phyloP scores from a whole-genome alignment of 768 basidiomycete species.

The Boletus fagicola region DNA sequence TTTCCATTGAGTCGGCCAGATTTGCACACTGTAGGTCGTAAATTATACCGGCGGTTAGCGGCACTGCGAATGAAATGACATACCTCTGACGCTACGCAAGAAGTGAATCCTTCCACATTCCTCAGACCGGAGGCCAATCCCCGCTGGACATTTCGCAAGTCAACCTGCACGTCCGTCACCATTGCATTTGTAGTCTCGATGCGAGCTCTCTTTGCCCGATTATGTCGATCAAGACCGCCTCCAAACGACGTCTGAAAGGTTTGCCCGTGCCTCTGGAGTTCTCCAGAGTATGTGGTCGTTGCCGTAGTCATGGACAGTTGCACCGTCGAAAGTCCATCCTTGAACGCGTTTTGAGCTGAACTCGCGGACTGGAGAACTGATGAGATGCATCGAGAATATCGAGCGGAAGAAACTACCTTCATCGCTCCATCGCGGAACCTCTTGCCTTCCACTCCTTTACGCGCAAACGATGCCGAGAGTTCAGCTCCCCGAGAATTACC shows the following conservation, averaged over 20 bases:
- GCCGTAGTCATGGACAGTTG: constrained; percentile 46
- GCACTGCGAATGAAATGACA: constrained; percentile 9
- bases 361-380: constrained; percentile 38
- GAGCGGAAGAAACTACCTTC: constrained; percentile 47
- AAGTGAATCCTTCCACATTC: constrained; percentile 43
- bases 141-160: constrained; percentile 51
- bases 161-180: constrained; percentile 47
- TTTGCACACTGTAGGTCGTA: constrained; percentile 38
- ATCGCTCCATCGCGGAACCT: constrained; percentile 55
- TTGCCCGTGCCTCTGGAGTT: constrained; percentile 50
- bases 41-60: not conserved
- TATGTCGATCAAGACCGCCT: constrained; percentile 60
- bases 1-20: constrained; percentile 40
- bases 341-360: constrained; percentile 40
- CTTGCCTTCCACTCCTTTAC: constrained; percentile 49
- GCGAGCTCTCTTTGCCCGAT: constrained; percentile 64
- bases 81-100: constrained; percentile 53
- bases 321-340: constrained; percentile 43
- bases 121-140: constrained; percentile 50
- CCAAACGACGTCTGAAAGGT: constrained; percentile 43
- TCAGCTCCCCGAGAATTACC: constrained; percentile 43
- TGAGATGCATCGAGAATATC: constrained; percentile 12
- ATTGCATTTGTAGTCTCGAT: constrained; percentile 56
- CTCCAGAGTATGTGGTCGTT: constrained; percentile 48
- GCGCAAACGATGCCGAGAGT: constrained; percentile 41